Conservation (phyloP, 305 asterid species). For the Fraxinus baroniana region DNA sequence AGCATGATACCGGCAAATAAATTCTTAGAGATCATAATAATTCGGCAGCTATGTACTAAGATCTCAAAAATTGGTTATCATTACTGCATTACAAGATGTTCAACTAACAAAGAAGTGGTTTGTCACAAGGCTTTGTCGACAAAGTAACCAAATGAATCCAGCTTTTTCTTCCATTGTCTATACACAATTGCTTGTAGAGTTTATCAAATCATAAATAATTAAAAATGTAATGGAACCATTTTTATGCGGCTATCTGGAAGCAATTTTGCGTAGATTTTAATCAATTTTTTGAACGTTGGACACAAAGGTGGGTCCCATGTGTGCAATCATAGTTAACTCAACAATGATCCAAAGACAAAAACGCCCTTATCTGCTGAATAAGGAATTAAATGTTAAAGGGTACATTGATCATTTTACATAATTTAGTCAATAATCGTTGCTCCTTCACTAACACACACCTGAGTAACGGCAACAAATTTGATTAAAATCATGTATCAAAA, state of each 20-base stretch:
- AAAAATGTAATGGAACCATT: not conserved
- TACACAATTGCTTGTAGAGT: not conserved
- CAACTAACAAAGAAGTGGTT: slow-evolving; percentile 13
- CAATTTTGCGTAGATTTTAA: too few species aligned
- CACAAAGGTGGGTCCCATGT: too few species aligned
- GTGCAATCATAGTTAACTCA: too few species aligned
- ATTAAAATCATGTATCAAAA: too few species aligned
- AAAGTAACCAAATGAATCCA: not conserved
- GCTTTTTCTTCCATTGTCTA: not conserved
- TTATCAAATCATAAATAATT: not conserved
- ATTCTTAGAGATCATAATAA: not conserved
- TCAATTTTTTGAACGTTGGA: too few species aligned
- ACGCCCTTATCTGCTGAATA: too few species aligned
- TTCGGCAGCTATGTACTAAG: slow-evolving; percentile 1
- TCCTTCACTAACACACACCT: too few species aligned
- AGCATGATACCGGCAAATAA: slow-evolving; percentile 5
- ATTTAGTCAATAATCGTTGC: too few species aligned
- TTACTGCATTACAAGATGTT: slow-evolving; percentile 18
- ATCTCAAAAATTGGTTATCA: not conserved
- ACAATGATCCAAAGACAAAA: too few species aligned
- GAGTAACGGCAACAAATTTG: too few species aligned
- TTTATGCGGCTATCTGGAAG: not conserved
- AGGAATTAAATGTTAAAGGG: too few species aligned
- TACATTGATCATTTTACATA: too few species aligned
- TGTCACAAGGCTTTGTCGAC: not conserved